Base-by-base conservation (phyloP, 2,329 filamentous ascomycete species). In the Thermochaetoides dissita region DNA sequence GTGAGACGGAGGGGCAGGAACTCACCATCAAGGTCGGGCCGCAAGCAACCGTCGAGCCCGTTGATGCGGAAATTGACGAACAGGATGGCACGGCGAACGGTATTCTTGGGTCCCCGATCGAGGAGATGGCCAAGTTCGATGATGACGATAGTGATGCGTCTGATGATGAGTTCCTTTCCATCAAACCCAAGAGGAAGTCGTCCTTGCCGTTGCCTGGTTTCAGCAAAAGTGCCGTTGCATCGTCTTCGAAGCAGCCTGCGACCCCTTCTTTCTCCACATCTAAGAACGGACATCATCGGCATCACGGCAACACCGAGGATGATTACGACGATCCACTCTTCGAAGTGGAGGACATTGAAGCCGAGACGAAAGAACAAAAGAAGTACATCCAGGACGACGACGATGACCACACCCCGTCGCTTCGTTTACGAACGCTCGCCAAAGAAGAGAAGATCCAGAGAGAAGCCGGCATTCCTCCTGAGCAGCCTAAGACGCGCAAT, bases 91-190 rank as follows among this genome's bases (percentile, higher is more conserved):
- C 32, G 17, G 32, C 17, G 10, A 36, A 38, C 11, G 39, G 32
- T 17, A 17, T 38, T 6, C 40, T 44, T 29, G 46, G 45, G 3
- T 45, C 51, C 1, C 48, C 48, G 6, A 39, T 47, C 11, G 41
- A 53, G 36, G 42, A 50, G n/a, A 8, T 40, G 10, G 39, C 42
- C 30, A 33, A 41, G 9, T 37, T 51, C 12, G 49, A 49, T 30
- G 39, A 47, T 2, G 46, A 48, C 24, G 44, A 38, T 2, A 38
- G 50, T 24, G 17, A 24, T 28, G 46, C 35, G 7, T 53, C 49
- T 1, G 49, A 53, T 10, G 49, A 52, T 3, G 53, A 53, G 29
- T 54, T 51, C 31, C 46, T 55, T n/a, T 52, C 53, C 1, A 55
- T 55, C 37, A 44, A 38, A 24, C 39, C 44, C 32, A 53, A 47